A percentile compares a stretch with the other conserved stretches of the same genome.
Conservation (phyloP, 1,284 basidiomycete genomes). For the Dichomitus squalens region DNA sequence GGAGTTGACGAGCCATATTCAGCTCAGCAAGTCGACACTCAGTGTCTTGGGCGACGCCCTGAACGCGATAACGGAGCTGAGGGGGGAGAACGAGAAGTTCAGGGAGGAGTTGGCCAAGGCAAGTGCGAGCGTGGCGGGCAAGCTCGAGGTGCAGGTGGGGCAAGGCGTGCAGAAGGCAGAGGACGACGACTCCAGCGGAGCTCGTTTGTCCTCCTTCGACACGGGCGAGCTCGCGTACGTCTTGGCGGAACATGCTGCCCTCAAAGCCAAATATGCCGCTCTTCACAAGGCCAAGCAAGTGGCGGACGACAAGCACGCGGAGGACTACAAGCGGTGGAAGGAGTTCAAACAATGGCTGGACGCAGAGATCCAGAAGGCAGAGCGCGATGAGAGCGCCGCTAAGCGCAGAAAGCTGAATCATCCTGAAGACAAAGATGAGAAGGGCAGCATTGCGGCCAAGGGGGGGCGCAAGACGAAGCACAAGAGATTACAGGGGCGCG, state of each 20-base stretch:
- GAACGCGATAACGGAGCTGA: conserved; percentile 11
- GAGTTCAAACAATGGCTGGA: conserved; percentile 26
- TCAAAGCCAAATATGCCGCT: conserved; percentile 23
- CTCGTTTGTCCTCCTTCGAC: background rate
- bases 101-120: conserved; percentile 4
- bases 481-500: background rate
- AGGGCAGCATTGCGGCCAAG: conserved; percentile 46
- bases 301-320: conserved; percentile 19
- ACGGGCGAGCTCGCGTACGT: conserved; percentile 10
- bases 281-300: conserved; percentile 24
- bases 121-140: background rate
- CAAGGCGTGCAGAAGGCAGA: background rate
- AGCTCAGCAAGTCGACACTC: conserved; percentile 18
- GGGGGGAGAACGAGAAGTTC: conserved; percentile 21
- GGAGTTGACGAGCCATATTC: conserved; percentile 22
- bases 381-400: background rate
- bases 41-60: conserved; percentile 21
- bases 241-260: conserved; percentile 15
- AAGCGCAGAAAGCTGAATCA: conserved; percentile 40
- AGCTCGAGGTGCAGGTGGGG: background rate
- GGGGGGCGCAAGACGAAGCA: background rate
- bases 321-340: conserved; percentile 21
- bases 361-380: conserved; percentile 8
- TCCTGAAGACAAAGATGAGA: conserved; percentile 73
- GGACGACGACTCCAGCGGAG: background rate